phyloP scores from a whole-genome alignment of 805 yeast species.

The Komagataella kurtzmanii region DNA sequence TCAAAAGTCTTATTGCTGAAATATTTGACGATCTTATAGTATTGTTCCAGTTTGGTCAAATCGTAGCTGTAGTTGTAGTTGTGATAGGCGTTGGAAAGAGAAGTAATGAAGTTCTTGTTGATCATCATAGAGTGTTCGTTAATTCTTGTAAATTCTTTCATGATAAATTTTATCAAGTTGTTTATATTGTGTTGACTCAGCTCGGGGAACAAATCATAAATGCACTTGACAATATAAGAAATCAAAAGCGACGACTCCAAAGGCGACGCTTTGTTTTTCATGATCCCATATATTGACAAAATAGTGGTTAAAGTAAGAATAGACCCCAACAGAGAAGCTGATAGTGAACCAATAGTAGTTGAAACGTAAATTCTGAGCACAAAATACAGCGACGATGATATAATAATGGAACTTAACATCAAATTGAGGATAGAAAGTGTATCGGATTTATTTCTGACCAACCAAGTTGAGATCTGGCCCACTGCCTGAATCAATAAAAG shows the following conservation, averaged over 20 bases:
- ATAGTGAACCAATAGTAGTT: constrained; percentile 46
- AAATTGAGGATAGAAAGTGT: constrained; percentile 68
- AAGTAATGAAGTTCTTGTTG: constrained; percentile 18
- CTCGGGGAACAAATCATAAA: constrained; percentile 87
- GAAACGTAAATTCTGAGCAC: constrained; percentile 73
- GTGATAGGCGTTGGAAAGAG: constrained; percentile 15
- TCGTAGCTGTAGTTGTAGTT: constrained; percentile 4
- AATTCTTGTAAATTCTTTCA: constrained; percentile 20
- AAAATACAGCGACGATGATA: constrained; percentile 67
- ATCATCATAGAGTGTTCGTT: constrained; percentile 17
- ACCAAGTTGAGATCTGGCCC: constrained; percentile 71
- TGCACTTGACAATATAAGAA: constrained; percentile 85
- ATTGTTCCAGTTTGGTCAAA: neutral
- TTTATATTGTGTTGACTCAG: constrained; percentile 37
- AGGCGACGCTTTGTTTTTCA: constrained; percentile 77
- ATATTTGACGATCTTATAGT: constrained; percentile 3
- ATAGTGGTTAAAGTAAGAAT: constrained; percentile 64
- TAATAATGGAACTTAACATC: constrained; percentile 56
- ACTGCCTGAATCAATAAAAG: constrained; percentile 83
- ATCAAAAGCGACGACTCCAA: constrained; percentile 77
- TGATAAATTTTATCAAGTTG: constrained; percentile 18
- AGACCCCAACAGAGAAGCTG: constrained; percentile 80
- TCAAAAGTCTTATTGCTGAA: constrained; percentile 4
- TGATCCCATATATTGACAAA: constrained; percentile 72
- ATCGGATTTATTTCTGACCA: constrained; percentile 51